Evolutionary conservation across 345 rosid species (phyloP).

Genomic region (Ceriops tagal): DNA sequence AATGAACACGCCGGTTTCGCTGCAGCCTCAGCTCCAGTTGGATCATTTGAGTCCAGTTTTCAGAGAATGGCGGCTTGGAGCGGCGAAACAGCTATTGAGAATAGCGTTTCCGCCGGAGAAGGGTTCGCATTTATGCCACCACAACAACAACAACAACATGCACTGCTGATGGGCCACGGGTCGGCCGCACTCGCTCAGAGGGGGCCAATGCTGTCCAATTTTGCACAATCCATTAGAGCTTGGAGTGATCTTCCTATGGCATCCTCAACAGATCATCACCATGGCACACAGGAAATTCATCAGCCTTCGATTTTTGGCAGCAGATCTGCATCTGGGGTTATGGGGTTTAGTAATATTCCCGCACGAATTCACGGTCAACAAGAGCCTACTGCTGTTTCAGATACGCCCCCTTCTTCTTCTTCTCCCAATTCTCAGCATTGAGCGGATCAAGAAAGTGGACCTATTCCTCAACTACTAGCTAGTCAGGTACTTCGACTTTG

Average conservation of each 20-base stretch:
- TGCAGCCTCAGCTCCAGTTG: conserved; percentile 29
- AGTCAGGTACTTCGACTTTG: background rate
- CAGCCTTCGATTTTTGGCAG: conserved; percentile 42
- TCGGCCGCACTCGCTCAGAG: conserved; percentile 41
- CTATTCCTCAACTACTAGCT: conserved; percentile 1
- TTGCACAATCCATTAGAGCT: conserved; percentile 48
- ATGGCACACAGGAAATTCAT: conserved; percentile 44
- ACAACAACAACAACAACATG: conserved; percentile 25
- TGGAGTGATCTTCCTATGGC: conserved; percentile 46
- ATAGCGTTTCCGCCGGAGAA: conserved; percentile 24
- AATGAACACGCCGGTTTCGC: conserved; percentile 23
- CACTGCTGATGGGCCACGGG: conserved; percentile 39
- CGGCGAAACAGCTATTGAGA: conserved; percentile 33
- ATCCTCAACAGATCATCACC: conserved; percentile 30
- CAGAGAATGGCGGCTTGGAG: conserved; percentile 53
- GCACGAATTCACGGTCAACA: conserved; percentile 48
- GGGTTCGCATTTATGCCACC: conserved; percentile 40
- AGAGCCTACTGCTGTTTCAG: conserved; percentile 35
- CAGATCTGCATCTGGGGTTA: conserved; percentile 50
- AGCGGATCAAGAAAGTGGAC: conserved; percentile 4
- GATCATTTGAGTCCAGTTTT: conserved; percentile 31
- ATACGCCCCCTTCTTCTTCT: conserved; percentile 53
- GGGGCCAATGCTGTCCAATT: conserved; percentile 93
- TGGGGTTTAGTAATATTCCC: conserved; percentile 42
- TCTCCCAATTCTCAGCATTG: conserved; percentile 41